Conservation (phyloP, 1,139 yeast genomes). For the Debaryomycetaceae sp. region DNA sequence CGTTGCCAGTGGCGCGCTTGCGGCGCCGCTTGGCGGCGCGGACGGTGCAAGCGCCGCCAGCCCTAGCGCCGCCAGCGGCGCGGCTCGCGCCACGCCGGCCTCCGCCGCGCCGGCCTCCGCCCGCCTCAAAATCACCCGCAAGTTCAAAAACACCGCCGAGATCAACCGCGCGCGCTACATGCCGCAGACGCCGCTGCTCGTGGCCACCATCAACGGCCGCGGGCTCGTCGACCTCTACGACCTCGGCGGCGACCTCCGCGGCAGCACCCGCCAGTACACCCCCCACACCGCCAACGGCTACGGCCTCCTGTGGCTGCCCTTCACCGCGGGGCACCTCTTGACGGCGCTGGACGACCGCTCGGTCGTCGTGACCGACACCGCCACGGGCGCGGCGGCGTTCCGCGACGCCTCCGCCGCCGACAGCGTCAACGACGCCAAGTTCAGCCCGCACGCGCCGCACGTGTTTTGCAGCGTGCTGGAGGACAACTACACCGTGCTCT, state of each 20-base stretch:
- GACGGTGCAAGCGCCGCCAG: no score
- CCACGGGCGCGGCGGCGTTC: slow-evolving; percentile 13
- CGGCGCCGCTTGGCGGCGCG: no score
- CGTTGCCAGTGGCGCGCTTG: no score
- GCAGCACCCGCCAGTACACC: slow-evolving; percentile 27
- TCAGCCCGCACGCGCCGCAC: slow-evolving; percentile 52
- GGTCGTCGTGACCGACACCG: slow-evolving; percentile 52
- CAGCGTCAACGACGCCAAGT: slow-evolving; percentile 70
- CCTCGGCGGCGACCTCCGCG: slow-evolving; percentile 20
- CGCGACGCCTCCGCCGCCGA: slow-evolving; percentile 29
- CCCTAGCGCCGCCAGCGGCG: no score
- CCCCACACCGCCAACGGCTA: slow-evolving; percentile 67
- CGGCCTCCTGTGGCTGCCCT: slow-evolving; percentile 63
- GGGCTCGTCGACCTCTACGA: slow-evolving; percentile 70
- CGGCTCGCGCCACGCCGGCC: slow-evolving; percentile 14
- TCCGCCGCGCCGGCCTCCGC: slow-evolving; percentile 23
- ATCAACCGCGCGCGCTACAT: slow-evolving; percentile 79
- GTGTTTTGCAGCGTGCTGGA: slow-evolving; percentile 71
- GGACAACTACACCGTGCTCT: slow-evolving; percentile 44
- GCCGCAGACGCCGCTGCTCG: slow-evolving; percentile 64
- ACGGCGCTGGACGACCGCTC: slow-evolving; percentile 64
- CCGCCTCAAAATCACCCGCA: slow-evolving; percentile 59
- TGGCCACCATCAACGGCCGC: slow-evolving; percentile 74
- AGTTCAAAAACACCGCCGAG: slow-evolving; percentile 50
- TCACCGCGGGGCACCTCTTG: slow-evolving; percentile 44